These are phyloP conservation scores for Candida verbasci DNA, from an alignment of 805 yeast genomes.

Conservation along the genomic window DNA sequence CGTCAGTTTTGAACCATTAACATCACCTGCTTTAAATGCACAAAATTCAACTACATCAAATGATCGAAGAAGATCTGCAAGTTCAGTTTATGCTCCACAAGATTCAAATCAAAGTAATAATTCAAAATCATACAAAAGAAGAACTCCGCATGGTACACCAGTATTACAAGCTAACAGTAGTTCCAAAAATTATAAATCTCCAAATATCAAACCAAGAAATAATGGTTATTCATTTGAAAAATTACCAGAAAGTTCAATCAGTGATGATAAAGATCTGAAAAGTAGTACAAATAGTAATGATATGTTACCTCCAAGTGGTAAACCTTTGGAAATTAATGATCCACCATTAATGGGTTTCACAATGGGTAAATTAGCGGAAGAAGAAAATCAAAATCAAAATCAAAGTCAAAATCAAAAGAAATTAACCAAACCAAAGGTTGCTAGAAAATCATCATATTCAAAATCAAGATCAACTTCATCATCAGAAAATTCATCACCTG, in stretches of 20 bases:
- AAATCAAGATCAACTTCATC: conserved; percentile 12
- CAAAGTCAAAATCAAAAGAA: conserved; percentile 2
- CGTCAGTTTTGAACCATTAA: conserved; percentile 46
- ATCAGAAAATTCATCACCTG: conserved; percentile 19
- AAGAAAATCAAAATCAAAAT: conserved; percentile 11
- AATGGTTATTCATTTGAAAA: conserved; percentile 16
- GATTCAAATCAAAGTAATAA: conserved; percentile 16
- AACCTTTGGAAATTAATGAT: conserved; percentile 16
- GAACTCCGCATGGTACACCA: conserved; percentile 45
- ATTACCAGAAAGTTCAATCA: conserved; percentile 24
- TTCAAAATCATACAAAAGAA: conserved; percentile 22
- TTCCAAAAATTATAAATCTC: conserved; percentile 23
- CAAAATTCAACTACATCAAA: conserved; percentile 10
- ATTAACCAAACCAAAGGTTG: background rate
- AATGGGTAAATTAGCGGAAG: conserved; percentile 42
- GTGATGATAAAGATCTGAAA: conserved; percentile 1
- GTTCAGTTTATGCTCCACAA: conserved; percentile 26
- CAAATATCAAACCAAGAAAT: conserved; percentile 28
- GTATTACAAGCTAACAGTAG: conserved; percentile 24
- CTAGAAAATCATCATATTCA: conserved; percentile 2
- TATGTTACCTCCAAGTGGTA: conserved; percentile 34
- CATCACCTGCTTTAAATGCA: conserved; percentile 66
- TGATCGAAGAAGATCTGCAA: conserved; percentile 30
- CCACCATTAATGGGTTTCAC: conserved; percentile 45
- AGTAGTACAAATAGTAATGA: conserved; percentile 1